Evolutionary conservation across 306 rosid species (phyloP).

Genomic region (Styphnolobium japonicum): DNA sequence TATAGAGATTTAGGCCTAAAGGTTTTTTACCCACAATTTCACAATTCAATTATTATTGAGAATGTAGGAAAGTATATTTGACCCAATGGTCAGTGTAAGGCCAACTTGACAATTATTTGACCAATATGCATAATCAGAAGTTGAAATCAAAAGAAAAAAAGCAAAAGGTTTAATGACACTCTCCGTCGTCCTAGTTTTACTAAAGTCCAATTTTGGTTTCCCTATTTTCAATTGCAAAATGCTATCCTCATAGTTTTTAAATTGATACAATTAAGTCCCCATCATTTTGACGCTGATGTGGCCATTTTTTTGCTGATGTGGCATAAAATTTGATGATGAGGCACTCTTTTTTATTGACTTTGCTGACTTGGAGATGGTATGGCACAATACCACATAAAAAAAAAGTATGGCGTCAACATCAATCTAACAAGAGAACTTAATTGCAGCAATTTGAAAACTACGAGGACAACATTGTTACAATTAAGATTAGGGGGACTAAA

Average conservation of each 20-base stretch:
- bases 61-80: constrained; percentile 8
- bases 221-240: neutral
- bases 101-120: constrained; percentile 18
- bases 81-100: constrained; percentile 2
- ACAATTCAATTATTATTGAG: constrained; percentile 4
- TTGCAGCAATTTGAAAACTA: constrained; percentile 10
- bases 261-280: constrained; percentile 1
- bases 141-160: constrained; percentile 9
- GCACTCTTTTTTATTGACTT: neutral
- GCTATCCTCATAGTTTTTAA: neutral
- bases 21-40: constrained; percentile 12
- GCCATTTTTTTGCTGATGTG: neutral
- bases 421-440: constrained; percentile 1
- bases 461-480: neutral
- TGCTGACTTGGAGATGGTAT: neutral
- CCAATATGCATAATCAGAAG: constrained; percentile 24
- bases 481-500: constrained; percentile 1
- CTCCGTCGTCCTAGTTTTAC: neutral
- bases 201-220: neutral
- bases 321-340: neutral
- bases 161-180: neutral
- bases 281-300: neutral
- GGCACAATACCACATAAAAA: neutral
- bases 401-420: neutral
- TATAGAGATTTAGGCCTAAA: constrained; percentile 9